phyloP scores from a whole-genome alignment of 2,329 filamentous ascomycete genomes.

The Westerdykella sp. region DNA sequence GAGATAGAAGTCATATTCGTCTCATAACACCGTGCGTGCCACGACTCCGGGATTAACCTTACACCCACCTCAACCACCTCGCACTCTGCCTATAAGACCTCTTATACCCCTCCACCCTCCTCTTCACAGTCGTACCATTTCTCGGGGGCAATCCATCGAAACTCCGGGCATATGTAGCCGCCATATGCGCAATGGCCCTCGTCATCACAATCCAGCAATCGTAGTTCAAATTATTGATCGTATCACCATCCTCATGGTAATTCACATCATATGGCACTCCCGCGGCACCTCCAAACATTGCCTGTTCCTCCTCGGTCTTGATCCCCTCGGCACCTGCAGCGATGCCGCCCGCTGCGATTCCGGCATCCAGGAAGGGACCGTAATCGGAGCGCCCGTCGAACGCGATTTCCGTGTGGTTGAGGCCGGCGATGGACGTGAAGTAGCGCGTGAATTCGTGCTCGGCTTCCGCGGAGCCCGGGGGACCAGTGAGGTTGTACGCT shows the following conservation, averaged over 20 bases:
- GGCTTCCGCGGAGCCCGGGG: constrained; percentile 61
- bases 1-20: too few species aligned
- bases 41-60: too few species aligned
- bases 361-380: constrained; percentile 65
- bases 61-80: neutral
- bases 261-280: constrained; percentile 52
- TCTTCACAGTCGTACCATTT: constrained; percentile 18
- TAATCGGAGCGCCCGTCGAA: constrained; percentile 80
- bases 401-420: constrained; percentile 56
- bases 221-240: constrained; percentile 48
- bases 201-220: constrained; percentile 51
- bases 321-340: constrained; percentile 71
- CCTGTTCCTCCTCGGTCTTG: constrained; percentile 62
- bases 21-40: too few species aligned
- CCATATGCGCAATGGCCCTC: constrained; percentile 53
- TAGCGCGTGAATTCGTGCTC: constrained; percentile 51
- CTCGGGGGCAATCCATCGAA: constrained; percentile 27
- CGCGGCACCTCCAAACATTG: constrained; percentile 64
- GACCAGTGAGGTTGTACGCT: constrained; percentile 49
- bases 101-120: constrained; percentile 7
- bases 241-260: constrained; percentile 52
- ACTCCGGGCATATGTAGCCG: constrained; percentile 30
- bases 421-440: constrained; percentile 22
- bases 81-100: neutral
- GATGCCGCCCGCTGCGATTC: constrained; percentile 68